Evolutionary conservation across 805 yeast species (phyloP).

Genomic region (Saccharomycopsis fodiens): DNA sequence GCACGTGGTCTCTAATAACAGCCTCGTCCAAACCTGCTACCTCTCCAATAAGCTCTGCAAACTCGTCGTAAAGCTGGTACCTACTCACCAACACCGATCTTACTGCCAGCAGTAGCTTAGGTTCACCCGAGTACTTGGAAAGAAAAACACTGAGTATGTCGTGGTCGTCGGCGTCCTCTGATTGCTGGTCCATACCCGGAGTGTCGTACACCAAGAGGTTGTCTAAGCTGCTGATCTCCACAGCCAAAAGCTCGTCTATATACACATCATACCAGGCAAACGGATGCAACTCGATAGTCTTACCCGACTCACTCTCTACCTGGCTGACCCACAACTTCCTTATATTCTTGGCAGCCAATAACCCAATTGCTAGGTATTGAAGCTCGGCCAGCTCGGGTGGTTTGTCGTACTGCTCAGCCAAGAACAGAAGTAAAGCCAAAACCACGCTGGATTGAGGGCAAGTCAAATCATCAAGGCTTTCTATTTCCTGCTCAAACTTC

Average conservation of each 20-base stretch:
- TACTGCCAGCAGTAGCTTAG: not conserved
- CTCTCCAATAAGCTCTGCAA: not conserved
- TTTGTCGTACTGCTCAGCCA: not conserved
- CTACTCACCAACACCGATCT: not conserved
- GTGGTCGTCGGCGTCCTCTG: not conserved
- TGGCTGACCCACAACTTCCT: not conserved
- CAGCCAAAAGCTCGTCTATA: not conserved
- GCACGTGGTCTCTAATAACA: not conserved
- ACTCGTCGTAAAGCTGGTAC: not conserved
- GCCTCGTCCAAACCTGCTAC: not conserved
- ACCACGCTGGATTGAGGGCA: too few relatives aligned
- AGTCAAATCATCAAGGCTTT: too few relatives aligned
- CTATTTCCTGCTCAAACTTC: not conserved
- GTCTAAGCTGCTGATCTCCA: conserved; percentile 5
- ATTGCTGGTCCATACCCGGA: not conserved
- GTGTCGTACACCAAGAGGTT: not conserved
- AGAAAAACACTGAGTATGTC: not conserved
- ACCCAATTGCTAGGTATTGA: conserved; percentile 3
- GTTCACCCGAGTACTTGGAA: not conserved
- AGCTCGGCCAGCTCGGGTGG: not conserved
- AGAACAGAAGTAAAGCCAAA: not conserved
- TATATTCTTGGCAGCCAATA: not conserved
- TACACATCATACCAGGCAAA: conserved; percentile 1
- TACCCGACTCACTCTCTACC: not conserved
- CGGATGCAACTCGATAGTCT: conserved; percentile 1